Conservation (phyloP, 331 rosid species). For the Stylosanthes scabra region DNA sequence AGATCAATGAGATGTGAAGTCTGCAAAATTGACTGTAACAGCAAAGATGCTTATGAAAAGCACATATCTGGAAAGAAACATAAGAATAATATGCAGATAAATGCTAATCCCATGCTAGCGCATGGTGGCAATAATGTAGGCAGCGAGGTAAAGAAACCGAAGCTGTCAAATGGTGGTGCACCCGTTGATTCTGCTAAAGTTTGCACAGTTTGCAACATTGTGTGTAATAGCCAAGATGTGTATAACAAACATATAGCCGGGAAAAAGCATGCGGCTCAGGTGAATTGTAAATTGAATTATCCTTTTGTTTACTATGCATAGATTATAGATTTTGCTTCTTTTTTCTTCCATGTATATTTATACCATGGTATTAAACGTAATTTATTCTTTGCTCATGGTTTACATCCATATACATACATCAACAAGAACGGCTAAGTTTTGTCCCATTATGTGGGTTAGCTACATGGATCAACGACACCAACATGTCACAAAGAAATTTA, state of each 20-base stretch:
- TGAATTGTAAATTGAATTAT: constrained; percentile 40
- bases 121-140: constrained; percentile 37
- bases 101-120: constrained; percentile 35
- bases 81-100: constrained; percentile 48
- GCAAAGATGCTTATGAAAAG: constrained; percentile 48
- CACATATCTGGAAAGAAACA: constrained; percentile 62
- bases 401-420: background rate
- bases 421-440: too few relatives aligned
- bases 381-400: too few relatives aligned
- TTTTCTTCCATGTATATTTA: background rate
- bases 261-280: constrained; percentile 70
- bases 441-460: too few relatives aligned
- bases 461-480: too few relatives aligned
- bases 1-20: constrained; percentile 46
- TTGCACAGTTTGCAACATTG: constrained; percentile 64
- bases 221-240: constrained; percentile 62
- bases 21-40: constrained; percentile 47
- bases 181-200: constrained; percentile 50
- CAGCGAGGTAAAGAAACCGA: constrained; percentile 51
- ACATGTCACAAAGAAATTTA: background rate
- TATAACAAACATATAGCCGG: constrained; percentile 63
- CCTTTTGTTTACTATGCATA: constrained; percentile 15
- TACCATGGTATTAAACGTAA: too few relatives aligned
- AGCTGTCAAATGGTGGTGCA: constrained; percentile 46
- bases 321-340: background rate